phyloP scores from a whole-genome alignment of 2,329 filamentous ascomycete species.

The Penicillium paneum region DNA sequence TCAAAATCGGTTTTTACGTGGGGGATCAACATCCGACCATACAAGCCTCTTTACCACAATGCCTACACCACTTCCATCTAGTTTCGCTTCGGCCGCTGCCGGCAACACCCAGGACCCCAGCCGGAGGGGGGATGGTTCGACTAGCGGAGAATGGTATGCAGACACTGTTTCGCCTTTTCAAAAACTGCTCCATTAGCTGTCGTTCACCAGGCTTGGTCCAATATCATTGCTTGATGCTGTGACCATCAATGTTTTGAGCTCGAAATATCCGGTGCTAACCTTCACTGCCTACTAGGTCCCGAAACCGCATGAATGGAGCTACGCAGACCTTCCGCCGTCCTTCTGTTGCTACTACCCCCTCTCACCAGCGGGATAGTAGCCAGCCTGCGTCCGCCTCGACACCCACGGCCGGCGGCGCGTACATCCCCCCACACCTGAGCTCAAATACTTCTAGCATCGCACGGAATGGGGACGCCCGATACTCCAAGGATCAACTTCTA shows the following conservation, averaged over 20 bases:
- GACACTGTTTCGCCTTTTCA: slow-evolving; percentile 5
- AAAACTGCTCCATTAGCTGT: background rate
- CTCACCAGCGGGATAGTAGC: slow-evolving; percentile 45
- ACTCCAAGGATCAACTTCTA: slow-evolving; percentile 75
- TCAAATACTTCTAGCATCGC: slow-evolving; percentile 45
- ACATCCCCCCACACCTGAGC: slow-evolving; percentile 61
- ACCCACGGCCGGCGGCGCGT: slow-evolving; percentile 46
- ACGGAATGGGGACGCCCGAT: slow-evolving; percentile 62
- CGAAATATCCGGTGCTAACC: slow-evolving; percentile 19
- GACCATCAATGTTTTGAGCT: slow-evolving; percentile 8
- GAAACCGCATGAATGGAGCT: slow-evolving; percentile 61
- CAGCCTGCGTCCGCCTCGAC: slow-evolving; percentile 41
- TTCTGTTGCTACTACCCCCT: slow-evolving; percentile 56
- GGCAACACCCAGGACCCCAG: slow-evolving; percentile 65
- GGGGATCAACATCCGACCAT: slow-evolving; percentile 24
- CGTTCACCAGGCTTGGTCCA: background rate
- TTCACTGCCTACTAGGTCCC: slow-evolving; percentile 48
- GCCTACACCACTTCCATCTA: slow-evolving; percentile 75
- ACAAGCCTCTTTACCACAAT: slow-evolving; percentile 43
- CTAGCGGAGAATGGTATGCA: slow-evolving; percentile 70
- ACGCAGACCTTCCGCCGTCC: slow-evolving; percentile 66
- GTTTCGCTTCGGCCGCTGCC: slow-evolving; percentile 79
- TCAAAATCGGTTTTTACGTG: slow-evolving; percentile 22
- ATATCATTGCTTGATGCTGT: background rate
- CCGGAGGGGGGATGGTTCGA: slow-evolving; percentile 54